These are phyloP conservation scores for Camellia oleifera DNA, from an alignment of 179 eudicot species.

Conservation along the genomic window DNA sequence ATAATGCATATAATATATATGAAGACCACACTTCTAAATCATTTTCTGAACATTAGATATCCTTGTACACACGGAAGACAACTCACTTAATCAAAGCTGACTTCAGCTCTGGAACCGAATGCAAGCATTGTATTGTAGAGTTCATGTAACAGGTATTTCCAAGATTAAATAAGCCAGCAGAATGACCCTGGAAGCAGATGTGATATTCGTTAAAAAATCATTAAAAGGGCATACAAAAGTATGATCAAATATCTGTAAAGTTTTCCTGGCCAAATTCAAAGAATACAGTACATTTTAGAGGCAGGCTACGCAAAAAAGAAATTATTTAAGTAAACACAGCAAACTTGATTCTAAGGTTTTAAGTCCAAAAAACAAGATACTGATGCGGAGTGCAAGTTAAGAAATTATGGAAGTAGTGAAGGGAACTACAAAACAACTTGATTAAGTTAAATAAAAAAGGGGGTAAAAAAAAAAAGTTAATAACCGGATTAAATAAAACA, in stretches of 20 bases:
- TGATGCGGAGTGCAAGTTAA: neutral
- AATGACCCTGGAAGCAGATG: constrained; percentile 64
- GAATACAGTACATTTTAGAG: neutral
- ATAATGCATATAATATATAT: constrained; percentile 7
- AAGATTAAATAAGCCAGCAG: constrained; percentile 84
- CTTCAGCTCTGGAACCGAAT: constrained; percentile 93
- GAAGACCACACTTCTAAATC: neutral
- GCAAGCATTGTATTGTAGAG: constrained; percentile 87
- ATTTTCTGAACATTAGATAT: neutral
- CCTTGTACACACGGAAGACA: constrained; percentile 3
- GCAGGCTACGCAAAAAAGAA: neutral
- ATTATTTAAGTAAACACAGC: neutral
- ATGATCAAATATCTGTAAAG: neutral
- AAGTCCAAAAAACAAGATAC: neutral
- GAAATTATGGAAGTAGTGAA: neutral
- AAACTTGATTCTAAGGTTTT: neutral
- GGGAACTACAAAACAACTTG: neutral
- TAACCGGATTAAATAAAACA: neutral
- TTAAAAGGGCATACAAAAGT: neutral
- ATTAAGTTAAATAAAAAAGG: neutral
- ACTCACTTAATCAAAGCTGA: constrained; percentile 76
- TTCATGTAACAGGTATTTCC: constrained; percentile 99
- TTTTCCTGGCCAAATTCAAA: neutral
- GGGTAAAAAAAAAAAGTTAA: neutral
- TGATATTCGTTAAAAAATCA: constrained; percentile 9